These are phyloP conservation scores for Tolypocladium paradoxum DNA, from an alignment of 2,329 filamentous ascomycete species.

Conservation along the genomic window DNA sequence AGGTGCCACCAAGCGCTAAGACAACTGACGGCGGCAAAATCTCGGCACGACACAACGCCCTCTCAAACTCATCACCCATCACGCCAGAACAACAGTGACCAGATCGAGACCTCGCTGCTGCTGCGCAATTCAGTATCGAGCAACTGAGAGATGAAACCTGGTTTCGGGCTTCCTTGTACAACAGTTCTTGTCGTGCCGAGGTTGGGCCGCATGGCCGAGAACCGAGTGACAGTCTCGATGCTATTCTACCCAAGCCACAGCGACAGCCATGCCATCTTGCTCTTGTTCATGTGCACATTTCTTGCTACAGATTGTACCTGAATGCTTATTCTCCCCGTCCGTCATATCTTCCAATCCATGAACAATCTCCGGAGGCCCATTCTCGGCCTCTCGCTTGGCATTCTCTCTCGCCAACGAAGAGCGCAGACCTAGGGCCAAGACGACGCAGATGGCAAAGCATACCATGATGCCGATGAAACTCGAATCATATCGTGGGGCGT, in stretches of 20 bases:
- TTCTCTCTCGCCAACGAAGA: constrained; percentile 18
- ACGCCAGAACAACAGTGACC: not conserved
- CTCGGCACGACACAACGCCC: not conserved
- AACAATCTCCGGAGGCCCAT: constrained; percentile 18
- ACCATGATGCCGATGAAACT: constrained; percentile 20
- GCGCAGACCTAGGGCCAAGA: constrained; percentile 17
- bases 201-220: too few species aligned
- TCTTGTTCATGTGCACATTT: not conserved
- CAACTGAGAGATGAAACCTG: too few species aligned
- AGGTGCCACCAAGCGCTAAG: too few species aligned
- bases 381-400: constrained; percentile 14
- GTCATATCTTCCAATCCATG: constrained; percentile 29
- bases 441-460: constrained; percentile 19
- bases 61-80: too few species aligned
- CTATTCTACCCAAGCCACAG: too few species aligned
- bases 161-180: too few species aligned
- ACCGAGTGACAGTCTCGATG: too few species aligned
- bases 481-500: constrained; percentile 19
- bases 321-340: constrained; percentile 16
- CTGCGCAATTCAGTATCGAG: not conserved
- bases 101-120: not conserved
- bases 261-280: too few species aligned
- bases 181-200: too few species aligned
- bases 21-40: not conserved
- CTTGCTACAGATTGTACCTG: constrained; percentile 6